Conservation (phyloP, 169 alveolate genomes). For the Plasmodium inui region DNA sequence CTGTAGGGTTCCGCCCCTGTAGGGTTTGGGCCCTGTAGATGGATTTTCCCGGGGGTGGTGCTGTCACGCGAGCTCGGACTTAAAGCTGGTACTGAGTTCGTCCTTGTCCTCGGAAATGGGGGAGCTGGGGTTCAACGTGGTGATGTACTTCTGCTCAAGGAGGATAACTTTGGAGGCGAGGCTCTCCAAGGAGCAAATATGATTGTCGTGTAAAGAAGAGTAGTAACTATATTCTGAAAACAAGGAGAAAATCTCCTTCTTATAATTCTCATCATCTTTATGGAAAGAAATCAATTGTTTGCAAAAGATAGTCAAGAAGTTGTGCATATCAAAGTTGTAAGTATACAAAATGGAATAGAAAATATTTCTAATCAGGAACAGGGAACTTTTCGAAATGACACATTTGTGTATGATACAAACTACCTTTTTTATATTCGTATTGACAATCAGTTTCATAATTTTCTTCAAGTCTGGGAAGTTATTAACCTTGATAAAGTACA, state of each 20-base stretch:
- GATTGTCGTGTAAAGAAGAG: constrained; percentile 31
- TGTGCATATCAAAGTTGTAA: constrained; percentile 36
- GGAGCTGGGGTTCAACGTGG: constrained; percentile 12
- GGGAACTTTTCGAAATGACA: constrained; percentile 8
- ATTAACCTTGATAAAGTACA: constrained; percentile 41
- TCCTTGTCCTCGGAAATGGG: constrained; percentile 19
- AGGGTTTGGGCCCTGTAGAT: too few species aligned
- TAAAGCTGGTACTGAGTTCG: background rate
- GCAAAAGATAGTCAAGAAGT: constrained; percentile 39
- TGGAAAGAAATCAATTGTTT: constrained; percentile 40
- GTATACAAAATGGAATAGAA: constrained; percentile 38
- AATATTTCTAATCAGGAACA: constrained; percentile 47
- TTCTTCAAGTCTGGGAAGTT: constrained; percentile 50
- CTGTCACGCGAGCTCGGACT: background rate
- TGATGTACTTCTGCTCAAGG: constrained; percentile 39
- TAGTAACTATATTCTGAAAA: constrained; percentile 59
- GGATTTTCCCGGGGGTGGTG: background rate
- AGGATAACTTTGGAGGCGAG: constrained; percentile 29
- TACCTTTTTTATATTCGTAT: constrained; percentile 53
- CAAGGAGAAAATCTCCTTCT: constrained; percentile 54
- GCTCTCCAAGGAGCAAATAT: constrained; percentile 42
- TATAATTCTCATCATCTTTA: constrained; percentile 49
- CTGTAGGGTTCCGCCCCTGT: background rate
- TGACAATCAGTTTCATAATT: constrained; percentile 46
- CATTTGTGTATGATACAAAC: constrained; percentile 47